Conservation (phyloP, 2,329 filamentous ascomycete genomes). For the Clonostachys chloroleuca region DNA sequence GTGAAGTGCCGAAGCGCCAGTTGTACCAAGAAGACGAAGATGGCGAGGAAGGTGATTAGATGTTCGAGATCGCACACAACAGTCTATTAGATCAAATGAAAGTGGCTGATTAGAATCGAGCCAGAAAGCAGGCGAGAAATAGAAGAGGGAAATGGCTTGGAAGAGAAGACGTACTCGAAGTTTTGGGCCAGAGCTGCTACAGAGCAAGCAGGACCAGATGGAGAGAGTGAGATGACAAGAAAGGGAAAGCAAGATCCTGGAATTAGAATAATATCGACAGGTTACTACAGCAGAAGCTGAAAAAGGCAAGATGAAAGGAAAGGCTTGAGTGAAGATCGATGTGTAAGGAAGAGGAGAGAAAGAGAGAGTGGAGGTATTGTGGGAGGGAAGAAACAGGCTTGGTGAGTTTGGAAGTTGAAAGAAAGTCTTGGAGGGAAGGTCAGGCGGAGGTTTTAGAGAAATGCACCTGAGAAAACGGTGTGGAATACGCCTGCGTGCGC, state of each 20-base stretch:
- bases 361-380: not conserved
- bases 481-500: too few relatives aligned
- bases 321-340: not conserved
- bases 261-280: not conserved
- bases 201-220: conserved; percentile 1
- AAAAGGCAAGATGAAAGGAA: not conserved
- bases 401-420: not conserved
- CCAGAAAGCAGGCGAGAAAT: not conserved
- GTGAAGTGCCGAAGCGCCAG: too few relatives aligned
- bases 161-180: conserved; percentile 4
- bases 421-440: not conserved
- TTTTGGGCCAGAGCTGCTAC: conserved; percentile 1
- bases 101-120: too few relatives aligned
- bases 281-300: not conserved
- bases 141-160: conserved; percentile 7
- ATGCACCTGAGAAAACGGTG: not conserved
- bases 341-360: not conserved
- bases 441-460: conserved; percentile 3
- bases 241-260: not conserved
- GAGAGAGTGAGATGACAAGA: conserved; percentile 1
- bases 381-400: not conserved
- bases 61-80: conserved; percentile 18
- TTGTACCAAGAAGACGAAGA: conserved; percentile 5
- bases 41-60: conserved; percentile 7
- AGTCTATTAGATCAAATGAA: conserved; percentile 15